Conservation (phyloP, 2,329 filamentous ascomycete genomes). For the Aspergillus tubingensis region DNA sequence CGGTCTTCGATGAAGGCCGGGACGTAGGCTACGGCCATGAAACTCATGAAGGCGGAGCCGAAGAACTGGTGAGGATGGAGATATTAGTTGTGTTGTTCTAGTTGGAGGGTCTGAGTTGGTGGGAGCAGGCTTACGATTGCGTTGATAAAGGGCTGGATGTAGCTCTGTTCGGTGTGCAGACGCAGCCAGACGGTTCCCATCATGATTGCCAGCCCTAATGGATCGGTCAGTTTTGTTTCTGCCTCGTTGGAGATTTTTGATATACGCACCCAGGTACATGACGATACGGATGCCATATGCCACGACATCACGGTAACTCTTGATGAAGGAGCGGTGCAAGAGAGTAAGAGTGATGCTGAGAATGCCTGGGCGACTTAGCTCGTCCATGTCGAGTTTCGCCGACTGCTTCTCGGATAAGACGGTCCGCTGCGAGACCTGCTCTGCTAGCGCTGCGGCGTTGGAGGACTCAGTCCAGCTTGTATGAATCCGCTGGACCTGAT, state of each 20-base stretch:
- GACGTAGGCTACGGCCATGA: slow-evolving; percentile 83
- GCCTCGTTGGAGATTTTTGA: not conserved
- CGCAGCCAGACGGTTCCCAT: slow-evolving; percentile 88
- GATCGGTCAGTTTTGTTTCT: not conserved
- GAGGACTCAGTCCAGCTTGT: slow-evolving; percentile 57
- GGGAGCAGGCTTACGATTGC: slow-evolving; percentile 58
- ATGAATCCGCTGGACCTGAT: slow-evolving; percentile 57
- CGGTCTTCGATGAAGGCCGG: slow-evolving; percentile 81
- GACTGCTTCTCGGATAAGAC: slow-evolving; percentile 30
- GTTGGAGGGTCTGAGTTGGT: not conserved
- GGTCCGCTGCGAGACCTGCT: slow-evolving; percentile 27
- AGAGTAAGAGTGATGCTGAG: slow-evolving; percentile 62
- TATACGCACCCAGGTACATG: slow-evolving; percentile 68
- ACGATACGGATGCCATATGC: slow-evolving; percentile 79
- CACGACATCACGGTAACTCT: slow-evolving; percentile 80
- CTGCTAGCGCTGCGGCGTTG: slow-evolving; percentile 36
- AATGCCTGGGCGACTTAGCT: slow-evolving; percentile 44
- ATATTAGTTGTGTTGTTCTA: not conserved
- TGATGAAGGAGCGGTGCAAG: slow-evolving; percentile 77
- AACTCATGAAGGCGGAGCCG: slow-evolving; percentile 73
- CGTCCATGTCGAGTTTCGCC: slow-evolving; percentile 18
- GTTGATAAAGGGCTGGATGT: slow-evolving; percentile 80
- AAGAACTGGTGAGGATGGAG: slow-evolving; percentile 55
- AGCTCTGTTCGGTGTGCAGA: slow-evolving; percentile 65
- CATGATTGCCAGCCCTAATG: slow-evolving; percentile 70